Conservation (phyloP, 2,329 filamentous ascomycete genomes). For the Fusarium cyanostomum region DNA sequence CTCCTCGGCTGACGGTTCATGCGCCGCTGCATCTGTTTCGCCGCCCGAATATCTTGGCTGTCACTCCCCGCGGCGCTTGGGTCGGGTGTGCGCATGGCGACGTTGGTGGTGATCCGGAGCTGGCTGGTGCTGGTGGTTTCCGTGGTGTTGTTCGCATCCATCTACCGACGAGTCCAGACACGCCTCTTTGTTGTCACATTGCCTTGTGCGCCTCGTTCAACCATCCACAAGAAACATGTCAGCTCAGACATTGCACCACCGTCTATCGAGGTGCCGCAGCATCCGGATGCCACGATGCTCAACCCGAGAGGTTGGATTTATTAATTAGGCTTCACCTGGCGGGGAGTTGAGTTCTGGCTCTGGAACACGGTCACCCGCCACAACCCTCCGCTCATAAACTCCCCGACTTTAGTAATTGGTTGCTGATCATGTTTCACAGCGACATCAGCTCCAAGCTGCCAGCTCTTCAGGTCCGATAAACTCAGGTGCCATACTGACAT, state of each 20-base stretch:
- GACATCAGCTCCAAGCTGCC: neutral
- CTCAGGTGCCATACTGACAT: neutral
- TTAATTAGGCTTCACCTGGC: too few relatives aligned
- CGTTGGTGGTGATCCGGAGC: too few relatives aligned
- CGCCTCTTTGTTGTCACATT: neutral
- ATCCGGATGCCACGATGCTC: too few relatives aligned
- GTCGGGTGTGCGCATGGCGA: too few relatives aligned
- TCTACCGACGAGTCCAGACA: too few relatives aligned
- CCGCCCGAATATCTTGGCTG: slow-evolving; percentile 8
- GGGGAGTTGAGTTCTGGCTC: neutral
- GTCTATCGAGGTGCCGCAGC: too few relatives aligned
- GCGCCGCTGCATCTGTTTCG: slow-evolving; percentile 29
- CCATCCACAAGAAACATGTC: neutral
- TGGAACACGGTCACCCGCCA: neutral
- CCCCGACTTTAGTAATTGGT: neutral
- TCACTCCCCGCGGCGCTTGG: neutral
- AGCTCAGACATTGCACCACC: neutral
- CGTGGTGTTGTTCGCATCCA: too few relatives aligned
- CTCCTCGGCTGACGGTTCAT: slow-evolving; percentile 12
- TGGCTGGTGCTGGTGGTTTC: neutral
- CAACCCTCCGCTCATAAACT: neutral
- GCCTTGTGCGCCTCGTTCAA: neutral
- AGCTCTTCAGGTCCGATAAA: neutral
- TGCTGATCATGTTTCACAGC: neutral
- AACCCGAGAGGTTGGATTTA: too few relatives aligned